Conservation (phyloP, 176 grass and related monocot genomes). For the Sorghum bicolor region DNA sequence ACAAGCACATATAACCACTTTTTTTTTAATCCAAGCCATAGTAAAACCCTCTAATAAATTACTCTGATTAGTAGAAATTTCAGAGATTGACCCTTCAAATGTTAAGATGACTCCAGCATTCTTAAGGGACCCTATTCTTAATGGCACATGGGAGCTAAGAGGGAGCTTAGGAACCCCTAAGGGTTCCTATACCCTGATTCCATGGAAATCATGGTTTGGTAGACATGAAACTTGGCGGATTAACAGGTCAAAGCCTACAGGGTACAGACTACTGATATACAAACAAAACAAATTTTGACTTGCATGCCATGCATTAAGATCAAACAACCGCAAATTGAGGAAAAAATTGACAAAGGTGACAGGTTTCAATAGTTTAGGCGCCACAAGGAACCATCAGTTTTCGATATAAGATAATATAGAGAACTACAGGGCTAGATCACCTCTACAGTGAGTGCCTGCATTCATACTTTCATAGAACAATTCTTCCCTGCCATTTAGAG, state of each 20-base stretch:
- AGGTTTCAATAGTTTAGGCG: not conserved
- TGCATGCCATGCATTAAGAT: not conserved
- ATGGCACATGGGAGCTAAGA: conserved; percentile 12
- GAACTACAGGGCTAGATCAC: conserved; percentile 25
- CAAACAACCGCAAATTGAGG: conserved; percentile 1
- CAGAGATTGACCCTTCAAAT: not conserved
- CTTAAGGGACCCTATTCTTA: conserved; percentile 14
- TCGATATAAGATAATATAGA: conserved; percentile 14
- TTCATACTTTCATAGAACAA: not conserved
- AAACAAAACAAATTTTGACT: conserved; percentile 7
- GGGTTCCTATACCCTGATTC: not conserved
- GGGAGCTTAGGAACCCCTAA: not conserved
- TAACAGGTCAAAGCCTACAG: conserved; percentile 14
- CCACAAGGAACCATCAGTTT: conserved; percentile 15
- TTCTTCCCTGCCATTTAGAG: conserved; percentile 19
- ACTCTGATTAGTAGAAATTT: not conserved
- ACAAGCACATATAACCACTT: too few species aligned
- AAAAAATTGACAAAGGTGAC: too few species aligned
- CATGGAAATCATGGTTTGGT: conserved; percentile 3
- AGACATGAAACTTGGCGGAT: not conserved
- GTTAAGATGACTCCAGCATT: not conserved
- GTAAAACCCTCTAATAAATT: not conserved
- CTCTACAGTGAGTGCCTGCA: conserved; percentile 29
- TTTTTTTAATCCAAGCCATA: not conserved
- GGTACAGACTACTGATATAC: not conserved